Evolutionary conservation across 2,329 filamentous ascomycete species (phyloP).

Genomic region (Aspergillus fijiensis): DNA sequence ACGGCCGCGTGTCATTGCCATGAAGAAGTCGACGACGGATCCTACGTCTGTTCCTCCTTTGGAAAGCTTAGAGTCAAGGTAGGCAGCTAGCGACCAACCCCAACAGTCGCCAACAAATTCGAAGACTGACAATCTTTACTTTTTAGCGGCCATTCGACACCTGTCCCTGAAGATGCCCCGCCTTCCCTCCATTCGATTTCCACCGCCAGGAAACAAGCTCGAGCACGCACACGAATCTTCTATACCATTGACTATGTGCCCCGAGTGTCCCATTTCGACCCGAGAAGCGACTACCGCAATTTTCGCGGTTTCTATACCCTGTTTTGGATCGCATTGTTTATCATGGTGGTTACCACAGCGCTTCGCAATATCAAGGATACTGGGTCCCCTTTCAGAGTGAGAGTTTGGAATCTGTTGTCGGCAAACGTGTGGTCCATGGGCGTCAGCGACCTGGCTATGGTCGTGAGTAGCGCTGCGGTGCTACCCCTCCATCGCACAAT

Average conservation of each 20-base stretch:
- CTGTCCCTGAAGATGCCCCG: slow-evolving; percentile 84
- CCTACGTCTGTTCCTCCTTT: slow-evolving; percentile 24
- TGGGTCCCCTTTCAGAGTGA: slow-evolving; percentile 76
- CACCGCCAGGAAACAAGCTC: slow-evolving; percentile 76
- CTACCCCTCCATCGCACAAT: slow-evolving; percentile 72
- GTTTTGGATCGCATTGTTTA: slow-evolving; percentile 95
- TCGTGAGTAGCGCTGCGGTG: slow-evolving; percentile 67
- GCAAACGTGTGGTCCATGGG: slow-evolving; percentile 86
- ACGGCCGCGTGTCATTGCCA: slow-evolving; percentile 35
- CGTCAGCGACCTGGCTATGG: slow-evolving; percentile 82
- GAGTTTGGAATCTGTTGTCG: slow-evolving; percentile 86
- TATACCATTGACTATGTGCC: slow-evolving; percentile 89
- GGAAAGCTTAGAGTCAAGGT: slow-evolving; percentile 42
- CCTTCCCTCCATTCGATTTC: slow-evolving; percentile 86
- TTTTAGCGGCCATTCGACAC: slow-evolving; percentile 74
- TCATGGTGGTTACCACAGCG: slow-evolving; percentile 96
- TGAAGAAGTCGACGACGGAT: slow-evolving; percentile 30
- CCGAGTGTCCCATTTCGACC: slow-evolving; percentile 93
- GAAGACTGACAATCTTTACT: background rate
- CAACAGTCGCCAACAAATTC: background rate
- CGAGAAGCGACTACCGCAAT: slow-evolving; percentile 84
- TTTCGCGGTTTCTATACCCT: slow-evolving; percentile 97
- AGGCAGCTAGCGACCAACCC: background rate
- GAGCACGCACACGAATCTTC: slow-evolving; percentile 81
- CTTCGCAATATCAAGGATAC: slow-evolving; percentile 92